Evolutionary conservation across 176 grass and related monocot genomes (phyloP).

Genomic region (Eleusine coracana): DNA sequence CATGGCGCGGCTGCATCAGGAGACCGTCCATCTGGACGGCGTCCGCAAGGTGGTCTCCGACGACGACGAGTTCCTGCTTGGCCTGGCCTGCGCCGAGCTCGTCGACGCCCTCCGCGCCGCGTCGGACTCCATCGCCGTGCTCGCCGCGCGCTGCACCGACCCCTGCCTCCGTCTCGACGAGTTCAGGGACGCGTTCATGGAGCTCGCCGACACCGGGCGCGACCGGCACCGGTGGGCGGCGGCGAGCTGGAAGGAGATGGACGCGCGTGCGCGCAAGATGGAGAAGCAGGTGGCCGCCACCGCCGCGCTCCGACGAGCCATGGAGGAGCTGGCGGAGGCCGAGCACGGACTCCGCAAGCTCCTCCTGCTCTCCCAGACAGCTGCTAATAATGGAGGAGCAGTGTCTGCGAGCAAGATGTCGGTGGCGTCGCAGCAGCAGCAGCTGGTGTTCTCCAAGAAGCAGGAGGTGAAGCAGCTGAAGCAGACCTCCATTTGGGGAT

Average conservation of each 20-base stretch:
- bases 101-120: constrained; percentile 60
- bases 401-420: constrained; percentile 63
- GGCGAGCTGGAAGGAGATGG: constrained; percentile 72
- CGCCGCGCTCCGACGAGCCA: constrained; percentile 57
- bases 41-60: constrained; percentile 82
- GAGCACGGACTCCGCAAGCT: constrained; percentile 75
- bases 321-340: constrained; percentile 67
- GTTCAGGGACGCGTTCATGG: constrained; percentile 48
- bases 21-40: constrained; percentile 57
- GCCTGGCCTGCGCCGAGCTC: constrained; percentile 73
- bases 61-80: constrained; percentile 64
- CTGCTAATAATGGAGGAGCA: neutral
- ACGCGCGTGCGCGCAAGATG: constrained; percentile 63
- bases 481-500: constrained; percentile 76
- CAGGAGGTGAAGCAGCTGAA: constrained; percentile 87
- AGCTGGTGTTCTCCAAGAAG: constrained; percentile 73
- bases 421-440: constrained; percentile 64
- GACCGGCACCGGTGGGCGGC: constrained; percentile 69
- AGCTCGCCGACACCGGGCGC: constrained; percentile 59
- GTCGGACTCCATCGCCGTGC: constrained; percentile 44
- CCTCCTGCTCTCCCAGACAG: constrained; percentile 25
- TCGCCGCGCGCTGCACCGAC: constrained; percentile 60
- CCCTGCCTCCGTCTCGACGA: constrained; percentile 38
- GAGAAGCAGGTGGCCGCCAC: constrained; percentile 55
- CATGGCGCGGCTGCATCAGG: constrained; percentile 57